Percentiles rank a stretch among this genome's conserved stretches.
phyloP scores from a whole-genome alignment of 208 protist species.

The Porcisia hertigi region DNA sequence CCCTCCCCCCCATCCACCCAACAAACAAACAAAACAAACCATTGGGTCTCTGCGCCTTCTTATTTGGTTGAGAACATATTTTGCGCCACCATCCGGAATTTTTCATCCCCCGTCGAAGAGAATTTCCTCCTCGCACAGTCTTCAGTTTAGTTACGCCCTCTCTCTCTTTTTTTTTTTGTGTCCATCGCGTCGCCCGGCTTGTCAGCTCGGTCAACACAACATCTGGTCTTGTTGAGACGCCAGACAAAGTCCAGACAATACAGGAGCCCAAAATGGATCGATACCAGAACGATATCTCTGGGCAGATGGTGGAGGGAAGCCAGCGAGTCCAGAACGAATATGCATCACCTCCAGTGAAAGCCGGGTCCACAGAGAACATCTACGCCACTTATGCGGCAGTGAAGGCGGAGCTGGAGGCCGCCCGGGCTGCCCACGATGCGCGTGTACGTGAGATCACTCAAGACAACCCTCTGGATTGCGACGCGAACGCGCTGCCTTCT shows the following conservation, averaged over 20 bases:
- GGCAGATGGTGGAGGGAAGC: no score
- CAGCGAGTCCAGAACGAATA: not conserved
- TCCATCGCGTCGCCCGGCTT: not conserved
- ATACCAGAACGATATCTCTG: not conserved
- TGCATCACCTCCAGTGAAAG: not conserved
- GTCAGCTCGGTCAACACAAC: not conserved
- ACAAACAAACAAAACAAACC: no score
- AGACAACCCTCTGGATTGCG: constrained; percentile 17
- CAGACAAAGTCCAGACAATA: no score
- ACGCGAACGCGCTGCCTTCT: constrained; percentile 34
- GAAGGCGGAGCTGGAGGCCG: constrained; percentile 30
- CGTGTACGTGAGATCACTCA: constrained; percentile 35
- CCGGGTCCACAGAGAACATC: not conserved
- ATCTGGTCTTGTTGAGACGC: not conserved
- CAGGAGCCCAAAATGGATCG: not conserved
- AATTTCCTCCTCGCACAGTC: no score
- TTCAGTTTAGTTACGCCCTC: not conserved
- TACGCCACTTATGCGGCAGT: constrained; percentile 2
- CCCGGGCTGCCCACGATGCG: constrained; percentile 28
- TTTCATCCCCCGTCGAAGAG: no score
- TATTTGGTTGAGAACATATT: not conserved
- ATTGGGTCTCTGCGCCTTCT: not conserved
- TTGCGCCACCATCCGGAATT: no score
- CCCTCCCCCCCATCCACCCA: not conserved
- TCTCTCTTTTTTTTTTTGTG: not conserved